phyloP scores from a whole-genome alignment of 2,329 filamentous ascomycete genomes.

The Fulvia fulva region DNA sequence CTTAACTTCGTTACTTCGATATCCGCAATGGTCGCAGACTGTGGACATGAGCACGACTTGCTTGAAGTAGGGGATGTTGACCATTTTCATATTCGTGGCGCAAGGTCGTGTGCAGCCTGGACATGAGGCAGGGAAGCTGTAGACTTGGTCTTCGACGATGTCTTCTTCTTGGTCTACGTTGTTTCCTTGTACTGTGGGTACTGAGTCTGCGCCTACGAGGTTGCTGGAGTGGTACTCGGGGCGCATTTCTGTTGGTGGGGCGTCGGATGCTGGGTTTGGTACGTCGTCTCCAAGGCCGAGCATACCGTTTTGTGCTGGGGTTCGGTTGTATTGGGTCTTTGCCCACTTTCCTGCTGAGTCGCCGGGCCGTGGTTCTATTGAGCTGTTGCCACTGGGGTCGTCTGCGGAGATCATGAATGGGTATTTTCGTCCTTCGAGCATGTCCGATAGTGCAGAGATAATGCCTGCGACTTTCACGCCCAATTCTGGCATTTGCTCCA shows the following conservation, averaged over 20 bases:
- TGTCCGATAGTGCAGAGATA: slow-evolving; percentile 68
- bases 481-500: slow-evolving; percentile 71
- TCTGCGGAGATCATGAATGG: slow-evolving; percentile 87
- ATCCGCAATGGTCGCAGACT: slow-evolving; percentile 80
- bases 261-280: slow-evolving; percentile 38
- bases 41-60: slow-evolving; percentile 96
- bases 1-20: slow-evolving; percentile 95
- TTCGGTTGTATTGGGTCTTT: slow-evolving; percentile 78
- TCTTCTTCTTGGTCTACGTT: slow-evolving; percentile 56
- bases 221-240: slow-evolving; percentile 50
- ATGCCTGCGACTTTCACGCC: slow-evolving; percentile 73
- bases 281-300: slow-evolving; percentile 65
- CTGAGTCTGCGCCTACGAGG: slow-evolving; percentile 34
- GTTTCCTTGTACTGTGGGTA: slow-evolving; percentile 27
- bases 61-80: slow-evolving; percentile 96
- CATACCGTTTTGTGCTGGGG: slow-evolving; percentile 77
- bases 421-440: slow-evolving; percentile 72
- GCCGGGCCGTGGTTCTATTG: slow-evolving; percentile 78
- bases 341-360: slow-evolving; percentile 84
- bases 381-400: slow-evolving; percentile 92
- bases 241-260: slow-evolving; percentile 54
- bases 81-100: slow-evolving; percentile 96
- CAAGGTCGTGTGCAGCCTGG: slow-evolving; percentile 85
- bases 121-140: slow-evolving; percentile 86
- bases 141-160: slow-evolving; percentile 90